Evolutionary conservation across 495 filamentous ascomycete species (phyloP).

Genomic region (Xylaria castorea): DNA sequence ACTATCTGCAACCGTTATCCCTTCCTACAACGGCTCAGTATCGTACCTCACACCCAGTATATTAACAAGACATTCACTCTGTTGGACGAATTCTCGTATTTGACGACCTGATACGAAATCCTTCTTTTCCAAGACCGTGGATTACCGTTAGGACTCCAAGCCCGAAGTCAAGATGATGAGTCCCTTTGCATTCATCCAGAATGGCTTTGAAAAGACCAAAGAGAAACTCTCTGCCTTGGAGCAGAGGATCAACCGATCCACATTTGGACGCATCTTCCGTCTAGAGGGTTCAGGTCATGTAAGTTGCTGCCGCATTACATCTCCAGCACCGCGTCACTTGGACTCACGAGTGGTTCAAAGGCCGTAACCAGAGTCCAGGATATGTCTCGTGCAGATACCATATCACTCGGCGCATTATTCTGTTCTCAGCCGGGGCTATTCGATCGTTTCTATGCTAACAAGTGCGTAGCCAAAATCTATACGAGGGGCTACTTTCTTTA

Average conservation of each 20-base stretch:
- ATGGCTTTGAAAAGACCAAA: slow-evolving; percentile 27
- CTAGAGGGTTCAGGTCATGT: slow-evolving; percentile 75
- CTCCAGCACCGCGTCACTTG: neutral
- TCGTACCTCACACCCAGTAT: neutral
- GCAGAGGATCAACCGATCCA: slow-evolving; percentile 47
- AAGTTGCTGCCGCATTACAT: slow-evolving; percentile 38
- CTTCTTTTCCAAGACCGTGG: neutral
- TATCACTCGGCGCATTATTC: neutral
- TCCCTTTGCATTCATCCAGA: slow-evolving; percentile 11
- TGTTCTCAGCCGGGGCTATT: neutral
- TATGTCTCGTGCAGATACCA: neutral
- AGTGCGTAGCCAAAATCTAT: slow-evolving; percentile 63
- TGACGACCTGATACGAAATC: neutral
- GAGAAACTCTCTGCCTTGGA: slow-evolving; percentile 39
- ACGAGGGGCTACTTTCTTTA: slow-evolving; percentile 69
- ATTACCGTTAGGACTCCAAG: neutral
- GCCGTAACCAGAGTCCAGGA: neutral
- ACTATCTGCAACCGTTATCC: neutral
- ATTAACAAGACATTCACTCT: neutral
- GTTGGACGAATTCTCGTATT: neutral
- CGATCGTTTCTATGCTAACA: slow-evolving; percentile 21
- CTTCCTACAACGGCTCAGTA: neutral
- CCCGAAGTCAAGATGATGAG: slow-evolving; percentile 18
- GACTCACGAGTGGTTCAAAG: neutral
- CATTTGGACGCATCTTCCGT: slow-evolving; percentile 73